Percentiles rank a stretch among this genome's conserved stretches.
These are phyloP conservation scores for Spencermartinsiella europaea DNA, from an alignment of 805 yeast species.

Conservation along the genomic window DNA sequence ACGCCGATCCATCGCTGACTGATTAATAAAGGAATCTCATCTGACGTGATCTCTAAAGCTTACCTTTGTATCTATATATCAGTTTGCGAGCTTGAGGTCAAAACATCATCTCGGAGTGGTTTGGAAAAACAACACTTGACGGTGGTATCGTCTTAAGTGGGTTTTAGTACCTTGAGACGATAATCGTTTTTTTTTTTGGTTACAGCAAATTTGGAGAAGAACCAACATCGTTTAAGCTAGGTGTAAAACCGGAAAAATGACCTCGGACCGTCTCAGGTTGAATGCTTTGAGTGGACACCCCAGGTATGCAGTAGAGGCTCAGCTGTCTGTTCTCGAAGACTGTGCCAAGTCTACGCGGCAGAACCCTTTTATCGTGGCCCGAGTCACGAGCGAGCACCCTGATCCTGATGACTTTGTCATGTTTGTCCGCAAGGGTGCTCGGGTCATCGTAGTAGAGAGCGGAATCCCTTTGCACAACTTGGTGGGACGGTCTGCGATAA, in stretches of 20 bases:
- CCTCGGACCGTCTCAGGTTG: not conserved
- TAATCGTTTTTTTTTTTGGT: too few species aligned
- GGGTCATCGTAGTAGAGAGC: slow-evolving; percentile 13
- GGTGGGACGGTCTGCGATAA: slow-evolving; percentile 16
- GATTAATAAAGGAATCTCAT: too few species aligned
- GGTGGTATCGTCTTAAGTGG: too few species aligned
- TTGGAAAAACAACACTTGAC: too few species aligned
- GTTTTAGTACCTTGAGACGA: too few species aligned
- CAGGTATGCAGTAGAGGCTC: slow-evolving; percentile 9
- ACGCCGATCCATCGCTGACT: too few species aligned
- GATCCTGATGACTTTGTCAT: slow-evolving; percentile 18
- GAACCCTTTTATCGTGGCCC: slow-evolving; percentile 15
- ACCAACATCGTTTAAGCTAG: too few species aligned
- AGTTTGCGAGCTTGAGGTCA: too few species aligned
- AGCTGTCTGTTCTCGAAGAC: slow-evolving; percentile 8
- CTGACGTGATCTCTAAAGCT: too few species aligned
- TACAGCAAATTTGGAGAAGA: too few species aligned
- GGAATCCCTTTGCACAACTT: slow-evolving; percentile 22
- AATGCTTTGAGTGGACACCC: slow-evolving; percentile 5
- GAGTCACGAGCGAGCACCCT: slow-evolving; percentile 16
- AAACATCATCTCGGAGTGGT: too few species aligned
- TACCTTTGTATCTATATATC: too few species aligned
- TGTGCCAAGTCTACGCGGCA: slow-evolving; percentile 2
- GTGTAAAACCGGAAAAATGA: not conserved
- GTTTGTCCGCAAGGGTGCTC: slow-evolving; percentile 12